Conservation (phyloP, 805 yeast genomes). For the Schwanniomyces pseudopolymorphus region DNA sequence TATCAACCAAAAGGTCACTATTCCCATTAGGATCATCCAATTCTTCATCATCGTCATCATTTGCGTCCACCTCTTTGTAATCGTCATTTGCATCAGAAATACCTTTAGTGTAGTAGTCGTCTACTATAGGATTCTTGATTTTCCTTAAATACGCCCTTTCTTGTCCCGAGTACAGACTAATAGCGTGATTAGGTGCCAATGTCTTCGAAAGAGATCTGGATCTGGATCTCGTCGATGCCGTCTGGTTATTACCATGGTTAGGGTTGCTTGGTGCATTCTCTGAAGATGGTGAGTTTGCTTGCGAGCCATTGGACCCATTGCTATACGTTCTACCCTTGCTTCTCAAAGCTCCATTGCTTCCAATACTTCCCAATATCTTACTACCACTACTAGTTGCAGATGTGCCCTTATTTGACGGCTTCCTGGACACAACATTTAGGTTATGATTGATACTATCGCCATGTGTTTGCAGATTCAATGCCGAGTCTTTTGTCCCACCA, state of each 20-base stretch:
- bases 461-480: neutral
- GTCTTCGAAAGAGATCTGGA: slow-evolving; percentile 20
- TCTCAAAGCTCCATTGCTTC: neutral
- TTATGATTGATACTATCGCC: neutral
- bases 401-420: neutral
- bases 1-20: slow-evolving; percentile 35
- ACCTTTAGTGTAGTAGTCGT: slow-evolving; percentile 73
- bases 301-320: neutral
- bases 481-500: neutral
- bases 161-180: slow-evolving; percentile 50
- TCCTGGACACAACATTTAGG: neutral
- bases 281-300: neutral
- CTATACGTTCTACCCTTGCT: neutral
- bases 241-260: neutral
- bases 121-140: slow-evolving; percentile 58
- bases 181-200: slow-evolving; percentile 12
- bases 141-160: slow-evolving; percentile 65
- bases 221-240: slow-evolving; percentile 8
- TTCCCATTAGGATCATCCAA: slow-evolving; percentile 17
- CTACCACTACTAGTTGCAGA: neutral
- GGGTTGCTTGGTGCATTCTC: neutral
- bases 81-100: slow-evolving; percentile 43
- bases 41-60: slow-evolving; percentile 23
- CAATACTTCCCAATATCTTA: neutral
- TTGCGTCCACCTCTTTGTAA: slow-evolving; percentile 16